These are phyloP conservation scores for Fragilariopsis cylindrus DNA, from an alignment of 108 stramenopile species.

Conservation along the genomic window DNA sequence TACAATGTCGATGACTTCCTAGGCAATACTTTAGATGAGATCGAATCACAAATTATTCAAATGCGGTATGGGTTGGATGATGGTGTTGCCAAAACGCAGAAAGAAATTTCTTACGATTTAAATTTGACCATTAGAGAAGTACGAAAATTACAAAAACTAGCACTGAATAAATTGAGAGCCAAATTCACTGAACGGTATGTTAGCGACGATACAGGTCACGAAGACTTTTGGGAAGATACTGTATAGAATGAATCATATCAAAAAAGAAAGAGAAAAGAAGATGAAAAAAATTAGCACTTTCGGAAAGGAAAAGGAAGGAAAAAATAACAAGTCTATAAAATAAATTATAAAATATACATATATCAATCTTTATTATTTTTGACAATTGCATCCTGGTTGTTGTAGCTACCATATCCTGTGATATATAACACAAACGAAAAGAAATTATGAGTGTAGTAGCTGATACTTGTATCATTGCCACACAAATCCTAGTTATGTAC, in stretches of 20 bases:
- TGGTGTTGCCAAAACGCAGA: slow-evolving; percentile 30
- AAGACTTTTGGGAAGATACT: slow-evolving; percentile 31
- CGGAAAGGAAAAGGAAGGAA: too few relatives aligned
- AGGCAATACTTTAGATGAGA: slow-evolving; percentile 36
- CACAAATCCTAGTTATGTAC: too few relatives aligned
- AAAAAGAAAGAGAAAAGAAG: too few relatives aligned
- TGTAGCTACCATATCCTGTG: too few relatives aligned
- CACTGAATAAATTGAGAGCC: slow-evolving; percentile 31
- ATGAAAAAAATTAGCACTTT: too few relatives aligned
- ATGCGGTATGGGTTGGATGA: slow-evolving; percentile 60
- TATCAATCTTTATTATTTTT: too few relatives aligned
- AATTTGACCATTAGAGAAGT: slow-evolving; percentile 21
- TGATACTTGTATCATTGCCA: too few relatives aligned
- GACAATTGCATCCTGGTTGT: too few relatives aligned
- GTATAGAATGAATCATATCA: slow-evolving; percentile 2
- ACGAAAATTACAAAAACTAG: slow-evolving; percentile 29
- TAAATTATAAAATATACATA: too few relatives aligned
- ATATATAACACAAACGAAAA: too few relatives aligned
- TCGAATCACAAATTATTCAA: slow-evolving; percentile 55
- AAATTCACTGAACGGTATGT: slow-evolving; percentile 27
- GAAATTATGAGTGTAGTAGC: too few relatives aligned
- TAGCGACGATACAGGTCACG: slow-evolving; percentile 21
- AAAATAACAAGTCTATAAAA: too few relatives aligned
- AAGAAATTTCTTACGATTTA: slow-evolving; percentile 31
- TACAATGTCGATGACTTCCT: slow-evolving; percentile 57